These are phyloP conservation scores for Cyclotella cryptica DNA, from an alignment of 108 stramenopile genomes.

Conservation along the genomic window DNA sequence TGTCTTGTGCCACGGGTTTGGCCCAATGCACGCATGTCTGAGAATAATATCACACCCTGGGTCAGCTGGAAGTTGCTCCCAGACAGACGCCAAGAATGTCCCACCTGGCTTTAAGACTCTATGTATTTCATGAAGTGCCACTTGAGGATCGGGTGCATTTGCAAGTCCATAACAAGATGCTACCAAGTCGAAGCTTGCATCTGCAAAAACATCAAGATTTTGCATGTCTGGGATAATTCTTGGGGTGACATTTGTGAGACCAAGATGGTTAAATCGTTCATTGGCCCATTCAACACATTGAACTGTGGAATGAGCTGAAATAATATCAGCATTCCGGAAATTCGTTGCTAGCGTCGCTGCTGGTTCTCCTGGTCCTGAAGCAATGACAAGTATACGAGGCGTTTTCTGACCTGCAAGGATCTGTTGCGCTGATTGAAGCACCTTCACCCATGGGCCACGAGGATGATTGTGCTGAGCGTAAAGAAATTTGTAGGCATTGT, in stretches of 20 bases:
- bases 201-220: conserved; percentile 38
- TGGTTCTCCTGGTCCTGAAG: conserved; percentile 41
- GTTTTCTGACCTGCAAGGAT: conserved; percentile 23
- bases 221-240: conserved; percentile 33
- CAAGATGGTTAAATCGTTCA: conserved; percentile 24
- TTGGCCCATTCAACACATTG: conserved; percentile 40
- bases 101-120: conserved; percentile 59
- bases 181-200: conserved; percentile 52
- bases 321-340: conserved; percentile 35
- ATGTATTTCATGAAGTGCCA: conserved; percentile 43
- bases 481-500: conserved; percentile 33
- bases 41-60: conserved; percentile 42
- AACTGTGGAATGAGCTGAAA: conserved; percentile 36
- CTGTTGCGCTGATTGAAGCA: conserved; percentile 29
- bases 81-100: conserved; percentile 35
- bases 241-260: conserved; percentile 35
- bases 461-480: conserved; percentile 43
- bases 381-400: conserved; percentile 45
- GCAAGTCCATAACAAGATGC: conserved; percentile 46
- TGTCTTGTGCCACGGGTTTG: conserved; percentile 21
- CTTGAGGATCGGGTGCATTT: conserved; percentile 33
- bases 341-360: conserved; percentile 29
- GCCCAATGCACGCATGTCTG: conserved; percentile 37
- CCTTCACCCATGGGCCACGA: conserved; percentile 41
- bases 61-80: conserved; percentile 51